These are phyloP conservation scores for Zarea fungicola DNA, from an alignment of 2,329 filamentous ascomycete genomes.

Conservation along the genomic window DNA sequence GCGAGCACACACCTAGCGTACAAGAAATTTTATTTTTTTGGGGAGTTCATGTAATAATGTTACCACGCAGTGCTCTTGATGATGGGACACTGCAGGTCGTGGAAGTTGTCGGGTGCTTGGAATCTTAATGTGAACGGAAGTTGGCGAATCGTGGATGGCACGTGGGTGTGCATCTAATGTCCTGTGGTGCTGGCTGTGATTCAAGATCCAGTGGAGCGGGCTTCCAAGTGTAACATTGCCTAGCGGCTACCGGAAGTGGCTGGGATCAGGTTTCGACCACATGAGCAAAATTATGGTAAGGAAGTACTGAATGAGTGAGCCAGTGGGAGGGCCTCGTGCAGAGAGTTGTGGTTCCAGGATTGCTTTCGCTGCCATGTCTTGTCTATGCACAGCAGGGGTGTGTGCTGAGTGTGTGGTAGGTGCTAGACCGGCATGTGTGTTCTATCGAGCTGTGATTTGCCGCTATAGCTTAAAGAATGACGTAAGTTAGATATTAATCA, in stretches of 20 bases:
- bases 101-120: not conserved
- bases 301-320: not conserved
- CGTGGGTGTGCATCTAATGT: slow-evolving; percentile 9
- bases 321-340: slow-evolving; percentile 5
- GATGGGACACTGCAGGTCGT: not conserved
- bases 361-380: not conserved
- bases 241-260: not conserved
- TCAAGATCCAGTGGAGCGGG: not conserved
- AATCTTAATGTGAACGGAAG: not conserved
- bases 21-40: no score
- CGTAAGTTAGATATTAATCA: no score
- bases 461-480: no score
- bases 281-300: not conserved
- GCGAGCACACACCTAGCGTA: no score
- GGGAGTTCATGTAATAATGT: no score
- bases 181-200: not conserved
- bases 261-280: no score
- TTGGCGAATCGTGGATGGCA: not conserved
- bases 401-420: not conserved
- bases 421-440: no score
- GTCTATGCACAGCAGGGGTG: not conserved
- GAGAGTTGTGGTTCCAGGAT: not conserved
- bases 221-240: not conserved
- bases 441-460: no score
- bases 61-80: no score